These are phyloP conservation scores for Metschnikowia continentalis DNA, from an alignment of 805 yeast species.

Conservation along the genomic window DNA sequence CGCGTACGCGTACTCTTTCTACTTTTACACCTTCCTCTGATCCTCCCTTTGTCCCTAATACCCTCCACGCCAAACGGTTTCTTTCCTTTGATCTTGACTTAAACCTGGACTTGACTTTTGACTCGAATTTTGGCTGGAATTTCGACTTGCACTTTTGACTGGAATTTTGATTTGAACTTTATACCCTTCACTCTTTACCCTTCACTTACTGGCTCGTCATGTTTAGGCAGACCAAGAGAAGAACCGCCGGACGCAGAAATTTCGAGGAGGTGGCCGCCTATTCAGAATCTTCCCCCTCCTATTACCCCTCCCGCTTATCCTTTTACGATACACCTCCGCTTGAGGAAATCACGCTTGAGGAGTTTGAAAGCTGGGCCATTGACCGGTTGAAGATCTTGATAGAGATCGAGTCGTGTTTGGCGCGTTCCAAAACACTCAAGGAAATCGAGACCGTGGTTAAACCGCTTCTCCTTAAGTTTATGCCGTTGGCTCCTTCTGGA, in stretches of 20 bases:
- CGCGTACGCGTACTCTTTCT: slow-evolving; percentile 4
- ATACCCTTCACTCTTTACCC: neutral
- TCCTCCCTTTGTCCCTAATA: too few species aligned
- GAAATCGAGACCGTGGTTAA: slow-evolving; percentile 65
- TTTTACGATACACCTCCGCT: slow-evolving; percentile 76
- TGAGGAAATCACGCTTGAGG: slow-evolving; percentile 83
- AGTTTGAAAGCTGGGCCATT: slow-evolving; percentile 94
- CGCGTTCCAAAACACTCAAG: slow-evolving; percentile 56
- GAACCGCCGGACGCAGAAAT: slow-evolving; percentile 69
- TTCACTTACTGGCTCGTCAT: slow-evolving; percentile 24
- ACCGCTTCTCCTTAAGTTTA: slow-evolving; percentile 57
- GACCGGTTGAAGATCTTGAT: slow-evolving; percentile 80
- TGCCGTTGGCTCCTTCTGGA: slow-evolving; percentile 54
- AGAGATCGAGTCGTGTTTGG: slow-evolving; percentile 73
- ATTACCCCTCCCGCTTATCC: slow-evolving; percentile 60
- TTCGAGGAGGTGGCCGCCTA: slow-evolving; percentile 40
- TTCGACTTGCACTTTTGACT: too few species aligned
- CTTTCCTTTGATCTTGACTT: too few species aligned
- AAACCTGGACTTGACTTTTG: too few species aligned
- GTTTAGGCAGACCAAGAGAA: slow-evolving; percentile 72
- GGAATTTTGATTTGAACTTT: neutral
- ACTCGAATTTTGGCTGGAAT: too few species aligned
- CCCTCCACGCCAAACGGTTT: too few species aligned
- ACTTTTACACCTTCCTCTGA: neutral
- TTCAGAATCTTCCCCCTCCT: slow-evolving; percentile 27